phyloP scores from a whole-genome alignment of 1,284 basidiomycete genomes.

The Chalciporus sp. region DNA sequence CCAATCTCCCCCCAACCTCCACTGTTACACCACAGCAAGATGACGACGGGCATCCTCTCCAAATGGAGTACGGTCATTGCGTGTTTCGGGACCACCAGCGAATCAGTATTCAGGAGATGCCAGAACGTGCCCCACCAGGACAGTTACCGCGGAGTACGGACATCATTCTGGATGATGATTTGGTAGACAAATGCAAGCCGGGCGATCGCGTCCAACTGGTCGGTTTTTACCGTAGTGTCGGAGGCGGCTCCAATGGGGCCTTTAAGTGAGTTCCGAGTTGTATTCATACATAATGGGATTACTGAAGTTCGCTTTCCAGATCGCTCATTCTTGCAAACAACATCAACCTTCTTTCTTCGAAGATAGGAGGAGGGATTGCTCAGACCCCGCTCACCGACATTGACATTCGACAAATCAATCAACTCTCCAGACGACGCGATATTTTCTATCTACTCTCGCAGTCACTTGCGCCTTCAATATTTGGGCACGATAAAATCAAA shows the following conservation, averaged over 20 bases:
- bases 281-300: conserved; percentile 3
- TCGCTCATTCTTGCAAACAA: conserved; percentile 96
- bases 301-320: conserved; percentile 44
- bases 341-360: conserved; percentile 94
- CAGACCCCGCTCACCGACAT: conserved; percentile 91
- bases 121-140: conserved; percentile 95
- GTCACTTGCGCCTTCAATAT: conserved; percentile 97
- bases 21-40: conserved; percentile 93
- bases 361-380: conserved; percentile 94
- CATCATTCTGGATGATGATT: conserved; percentile 94
- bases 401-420: conserved; percentile 97
- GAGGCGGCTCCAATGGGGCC: conserved; percentile 83
- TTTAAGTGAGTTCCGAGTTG: conserved; percentile 77
- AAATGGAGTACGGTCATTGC: conserved; percentile 93
- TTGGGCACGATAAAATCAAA: conserved; percentile 96
- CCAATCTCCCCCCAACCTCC: conserved; percentile 85
- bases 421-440: conserved; percentile 83
- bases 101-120: conserved; percentile 99
- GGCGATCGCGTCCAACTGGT: conserved; percentile 98
- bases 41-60: conserved; percentile 83
- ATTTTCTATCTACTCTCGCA: conserved; percentile 91
- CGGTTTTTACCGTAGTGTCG: conserved; percentile 92
- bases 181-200: conserved; percentile 97
- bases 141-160: conserved; percentile 96
- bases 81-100: conserved; percentile 97